Evolutionary conservation across 2,329 filamentous ascomycete genomes (phyloP), one percentile per base, ranked within the genome.

Genomic region (Diaporthe velutina): DNA sequence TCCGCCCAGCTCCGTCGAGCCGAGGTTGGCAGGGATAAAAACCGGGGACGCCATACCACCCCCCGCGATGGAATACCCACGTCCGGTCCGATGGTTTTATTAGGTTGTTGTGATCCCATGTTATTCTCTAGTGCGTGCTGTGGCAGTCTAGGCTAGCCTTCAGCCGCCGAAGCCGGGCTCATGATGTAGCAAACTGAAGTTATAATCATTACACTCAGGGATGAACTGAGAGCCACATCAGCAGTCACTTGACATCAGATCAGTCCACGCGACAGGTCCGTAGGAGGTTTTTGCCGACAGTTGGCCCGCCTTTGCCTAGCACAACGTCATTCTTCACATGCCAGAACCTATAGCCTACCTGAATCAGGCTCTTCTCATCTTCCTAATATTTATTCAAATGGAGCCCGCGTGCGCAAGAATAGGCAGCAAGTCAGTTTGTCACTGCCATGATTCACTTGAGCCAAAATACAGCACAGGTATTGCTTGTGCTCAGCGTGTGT

Each of bases 311-410:
- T 33, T 61, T 13, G n/a, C 30, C 33, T 9, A 15, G 22, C 54
- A 50, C 9, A 33, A 64, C 71, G 71, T 73, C 60, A 73, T 73
- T 40, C 60, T 70, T 73, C 71, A 73, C 71, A 73, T 73, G 71
- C 61, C 38, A 73, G 30, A 38, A 30, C 45, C 7, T n/a, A 1
- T 38, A 2, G 5, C 28, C 1, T n/a, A 9, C 40, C 50, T 71
- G 54, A 67, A 67, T 38, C 40, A 48, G 9, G 25, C 25, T 25
- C 33, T 45, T 10, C 25, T 28, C 40, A n/a, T 12, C 28, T 57
- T 38, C 42, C 22, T 17, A 19, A 25, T 13, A 25, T 28, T 8
- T 28, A 17, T 52, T 50, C 5, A 33, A 6, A 42, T 35, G 22
- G 22, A 30, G 45, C 15, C 33, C n/a, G n/a, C 50, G 30, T n/a